Base-by-base conservation (phyloP, 192 early-diverging fungal species). In the Spizellomyces sp. region DNA sequence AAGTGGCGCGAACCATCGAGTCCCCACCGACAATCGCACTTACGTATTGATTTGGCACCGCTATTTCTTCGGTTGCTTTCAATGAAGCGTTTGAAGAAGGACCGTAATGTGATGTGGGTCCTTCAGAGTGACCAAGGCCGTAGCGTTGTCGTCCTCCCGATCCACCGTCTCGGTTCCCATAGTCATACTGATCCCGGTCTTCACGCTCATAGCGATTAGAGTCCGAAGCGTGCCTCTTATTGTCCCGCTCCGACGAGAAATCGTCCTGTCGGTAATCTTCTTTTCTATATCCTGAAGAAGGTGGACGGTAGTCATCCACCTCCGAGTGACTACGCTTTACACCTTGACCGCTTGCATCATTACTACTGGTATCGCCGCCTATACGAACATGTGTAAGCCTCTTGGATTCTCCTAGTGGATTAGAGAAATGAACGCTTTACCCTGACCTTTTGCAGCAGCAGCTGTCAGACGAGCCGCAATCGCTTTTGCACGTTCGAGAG, bases 401-500 rank as follows among this genome's bases (percentile, higher is more conserved):
- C 22, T 56, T 56, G n/a, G n/a, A 56, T n/a, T 19, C 22, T n/a
- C n/a, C 54, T 56, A 56, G 22, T 56, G 22, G 3, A 36, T 36
- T 3, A 36, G 27, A 36, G 27, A 36, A 36, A 36, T 36, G 27
- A 2, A 36, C 27, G 27, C 27, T 36, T 36, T 36, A 36, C 3
- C 27, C 27, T 36, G 5, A 56, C 54, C 58, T 27, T 64, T 65
- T 22, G 52, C 19, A 58, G 57, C 43, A 57, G 15, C 15, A 17
- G 68, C 15, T 73, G 64, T 12, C 7, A 92, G 78, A 70, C 87
- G 86, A 12, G 89, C 90, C 42, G 93, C 93, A 48, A 93, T 92
- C 2, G 89, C 90, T 57, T 90, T 90, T 12, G 89, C 93, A 73
- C 89, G 88, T 61, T 88, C 84, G 56, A 94, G 62, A 1, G 89